Conservation (phyloP, 108 stramenopile genomes). For the Seminavis robusta region DNA sequence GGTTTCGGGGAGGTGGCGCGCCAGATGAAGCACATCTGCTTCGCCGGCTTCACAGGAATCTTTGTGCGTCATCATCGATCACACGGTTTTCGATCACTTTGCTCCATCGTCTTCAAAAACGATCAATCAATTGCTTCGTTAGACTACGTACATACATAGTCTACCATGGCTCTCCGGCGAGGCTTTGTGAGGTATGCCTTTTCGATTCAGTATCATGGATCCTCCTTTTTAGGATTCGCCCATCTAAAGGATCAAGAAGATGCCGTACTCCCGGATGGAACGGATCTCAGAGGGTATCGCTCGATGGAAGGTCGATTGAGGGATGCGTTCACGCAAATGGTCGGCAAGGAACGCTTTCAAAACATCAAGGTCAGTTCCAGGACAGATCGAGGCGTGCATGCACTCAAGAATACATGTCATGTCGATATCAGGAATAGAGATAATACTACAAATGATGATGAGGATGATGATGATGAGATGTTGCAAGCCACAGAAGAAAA, state of each 20-base stretch:
- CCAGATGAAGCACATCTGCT: no score
- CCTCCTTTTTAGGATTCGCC: constrained; percentile 59
- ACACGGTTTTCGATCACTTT: no score
- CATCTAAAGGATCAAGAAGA: constrained; percentile 63
- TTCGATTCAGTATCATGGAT: constrained; percentile 75
- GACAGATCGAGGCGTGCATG: constrained; percentile 86
- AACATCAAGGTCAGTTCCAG: constrained; percentile 76
- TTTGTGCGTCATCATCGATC: no score
- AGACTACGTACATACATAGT: no score
- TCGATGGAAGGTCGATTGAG: constrained; percentile 70
- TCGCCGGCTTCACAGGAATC: no score
- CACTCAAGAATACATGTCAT: constrained; percentile 81
- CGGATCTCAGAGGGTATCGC: constrained; percentile 61
- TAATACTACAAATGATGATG: no score
- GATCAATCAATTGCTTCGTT: no score
- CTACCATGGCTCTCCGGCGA: no score
- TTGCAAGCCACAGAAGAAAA: no score
- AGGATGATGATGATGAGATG: no score
- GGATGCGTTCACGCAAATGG: constrained; percentile 49
- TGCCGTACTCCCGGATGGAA: constrained; percentile 41
- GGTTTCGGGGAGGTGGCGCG: no score
- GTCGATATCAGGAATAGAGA: constrained; percentile 47
- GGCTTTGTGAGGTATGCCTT: constrained; percentile 77
- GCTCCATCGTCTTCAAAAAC: no score
- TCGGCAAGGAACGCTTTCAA: constrained; percentile 46